Conservation (phyloP, 768 basidiomycete genomes). For the Infundibulicybe gibba region DNA sequence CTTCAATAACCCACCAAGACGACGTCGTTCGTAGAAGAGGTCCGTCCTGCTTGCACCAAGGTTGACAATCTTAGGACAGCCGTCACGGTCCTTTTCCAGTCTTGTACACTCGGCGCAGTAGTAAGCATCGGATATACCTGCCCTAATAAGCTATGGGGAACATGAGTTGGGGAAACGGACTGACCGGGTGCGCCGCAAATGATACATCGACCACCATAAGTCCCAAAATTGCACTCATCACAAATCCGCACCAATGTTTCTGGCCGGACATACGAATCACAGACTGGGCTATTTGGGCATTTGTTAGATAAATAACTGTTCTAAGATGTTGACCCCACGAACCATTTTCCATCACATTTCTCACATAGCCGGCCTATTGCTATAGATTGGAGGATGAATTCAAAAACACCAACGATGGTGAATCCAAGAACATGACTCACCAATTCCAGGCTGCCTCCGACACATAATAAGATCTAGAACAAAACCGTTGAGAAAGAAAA, state of each 20-base stretch:
- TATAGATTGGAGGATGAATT: conserved; percentile 20
- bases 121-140: conserved; percentile 98
- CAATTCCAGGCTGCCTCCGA: conserved; percentile 95
- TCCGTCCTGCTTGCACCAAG: conserved; percentile 93
- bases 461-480: conserved; percentile 93
- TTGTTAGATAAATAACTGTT: neutral
- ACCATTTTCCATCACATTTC: conserved; percentile 99
- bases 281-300: conserved; percentile 70
- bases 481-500: conserved; percentile 1
- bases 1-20: conserved; percentile 54
- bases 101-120: conserved; percentile 98
- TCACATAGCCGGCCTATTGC: conserved; percentile 98
- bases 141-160: neutral
- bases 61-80: conserved; percentile 98
- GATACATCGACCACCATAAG: conserved; percentile 96
- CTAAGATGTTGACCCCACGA: conserved; percentile 16
- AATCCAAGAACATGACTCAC: conserved; percentile 36
- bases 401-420: neutral
- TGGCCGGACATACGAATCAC: conserved; percentile 98
- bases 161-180: conserved; percentile 10
- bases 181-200: conserved; percentile 94
- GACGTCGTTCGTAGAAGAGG: conserved; percentile 86
- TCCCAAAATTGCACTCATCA: conserved; percentile 99
- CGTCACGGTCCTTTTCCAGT: conserved; percentile 95
- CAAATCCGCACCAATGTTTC: conserved; percentile 98